Conservation (phyloP, 192 early-diverging fungal species). For the Glomus cerebriforme region DNA sequence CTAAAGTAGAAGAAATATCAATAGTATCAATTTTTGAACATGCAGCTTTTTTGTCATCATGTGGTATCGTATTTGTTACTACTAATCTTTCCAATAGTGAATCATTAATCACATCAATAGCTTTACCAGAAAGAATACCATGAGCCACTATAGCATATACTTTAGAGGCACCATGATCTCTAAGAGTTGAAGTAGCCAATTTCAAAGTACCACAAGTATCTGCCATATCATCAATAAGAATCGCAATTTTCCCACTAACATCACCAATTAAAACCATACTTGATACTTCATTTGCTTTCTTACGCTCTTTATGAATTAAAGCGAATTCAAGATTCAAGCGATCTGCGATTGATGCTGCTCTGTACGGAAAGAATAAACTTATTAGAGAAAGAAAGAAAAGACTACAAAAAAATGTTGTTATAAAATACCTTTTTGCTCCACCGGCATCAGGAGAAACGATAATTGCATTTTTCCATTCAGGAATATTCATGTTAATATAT, state of each 20-base stretch:
- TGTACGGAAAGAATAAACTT: conserved; percentile 32
- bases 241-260: conserved; percentile 85
- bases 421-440: conserved; percentile 87
- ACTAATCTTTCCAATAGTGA: conserved; percentile 73
- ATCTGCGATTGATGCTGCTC: conserved; percentile 86
- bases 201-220: conserved; percentile 94
- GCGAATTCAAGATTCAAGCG: conserved; percentile 90
- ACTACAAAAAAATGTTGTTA: not conserved
- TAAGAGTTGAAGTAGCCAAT: conserved; percentile 84
- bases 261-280: conserved; percentile 96
- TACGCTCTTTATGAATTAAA: conserved; percentile 96
- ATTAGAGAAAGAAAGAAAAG: conserved; percentile 6
- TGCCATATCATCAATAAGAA: conserved; percentile 97
- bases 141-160: conserved; percentile 98
- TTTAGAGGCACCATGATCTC: conserved; percentile 86
- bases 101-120: conserved; percentile 84
- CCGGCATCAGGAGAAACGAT: conserved; percentile 98
- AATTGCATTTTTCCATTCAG: conserved; percentile 84
- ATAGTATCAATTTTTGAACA: conserved; percentile 83
- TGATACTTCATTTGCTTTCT: conserved; percentile 85
- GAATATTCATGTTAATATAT: conserved; percentile 89
- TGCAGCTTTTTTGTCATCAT: conserved; percentile 74
- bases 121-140: conserved; percentile 90
- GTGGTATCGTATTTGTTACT: conserved; percentile 83
- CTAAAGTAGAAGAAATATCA: conserved; percentile 77